Evolutionary conservation across 805 yeast species (phyloP), one percentile per base, ranked within the genome.

Genomic region (Metschnikowia lachancei): DNA sequence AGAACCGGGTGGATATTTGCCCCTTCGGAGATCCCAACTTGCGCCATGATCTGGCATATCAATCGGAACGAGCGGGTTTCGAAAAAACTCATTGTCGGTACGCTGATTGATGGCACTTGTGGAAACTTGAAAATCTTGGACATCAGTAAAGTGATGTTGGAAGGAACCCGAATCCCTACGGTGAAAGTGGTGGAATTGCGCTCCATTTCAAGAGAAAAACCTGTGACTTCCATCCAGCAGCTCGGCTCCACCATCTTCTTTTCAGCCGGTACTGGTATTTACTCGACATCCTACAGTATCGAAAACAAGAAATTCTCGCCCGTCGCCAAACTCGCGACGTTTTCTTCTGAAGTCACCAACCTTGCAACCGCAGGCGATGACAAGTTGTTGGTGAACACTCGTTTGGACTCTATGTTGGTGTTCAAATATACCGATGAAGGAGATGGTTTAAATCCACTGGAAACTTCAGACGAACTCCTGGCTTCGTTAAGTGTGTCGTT

Each of bases 111-210:
- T 9, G 51, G 41, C 0, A 41, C 30, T 2, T 37, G 36, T 6
- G 76, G 77, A 1, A 45, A 62, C 1, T 61, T 72, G 41, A 70
- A 67, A 43, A 64, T 72, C 13, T 46, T 72, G 14, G 75, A 72
- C 45, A 47, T 71, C 6, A 32, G 51, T 7, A 64, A 61, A 42
- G 16, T 45, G 2, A 50, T 47, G 24, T 18, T 49, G 11, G 46
- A 50, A 3, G 57, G 57, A 3, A 55, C 57, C 6, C 43, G 49
- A 13, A 37, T 51, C 9, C 42, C 51, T 7, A 24, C 44, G 5
- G 49, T 67, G 16, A 53, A 51, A 17, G 63, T 66, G 4, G 50
- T 60, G 6, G 73, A 68, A 43, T 56, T 71, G 14, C 60, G 63
- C 12, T 58, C 68, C 0, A 67, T 70, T 43, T 59, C 60, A 1